These are phyloP conservation scores for Leucaena leucocephala DNA, from an alignment of 306 rosid species.

Conservation along the genomic window DNA sequence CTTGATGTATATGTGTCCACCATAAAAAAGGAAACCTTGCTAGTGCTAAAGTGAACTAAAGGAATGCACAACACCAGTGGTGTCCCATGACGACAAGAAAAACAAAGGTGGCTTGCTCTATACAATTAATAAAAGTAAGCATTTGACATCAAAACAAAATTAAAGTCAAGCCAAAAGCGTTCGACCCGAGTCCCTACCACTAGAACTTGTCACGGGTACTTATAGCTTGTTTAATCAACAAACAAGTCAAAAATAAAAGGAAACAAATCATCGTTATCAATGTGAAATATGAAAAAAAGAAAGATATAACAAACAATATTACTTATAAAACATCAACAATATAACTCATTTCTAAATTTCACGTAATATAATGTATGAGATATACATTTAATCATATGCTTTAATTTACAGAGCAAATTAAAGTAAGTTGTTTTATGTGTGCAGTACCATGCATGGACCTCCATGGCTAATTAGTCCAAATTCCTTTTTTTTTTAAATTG, in stretches of 20 bases:
- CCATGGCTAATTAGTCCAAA: no score
- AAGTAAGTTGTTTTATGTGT: no score
- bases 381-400: no score
- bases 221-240: not conserved
- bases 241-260: not conserved
- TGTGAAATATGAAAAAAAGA: no score
- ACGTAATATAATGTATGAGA: not conserved
- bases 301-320: no score
- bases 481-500: no score
- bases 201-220: not conserved
- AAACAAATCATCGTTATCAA: not conserved
- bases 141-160: not conserved
- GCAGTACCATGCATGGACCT: no score
- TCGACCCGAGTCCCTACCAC: not conserved
- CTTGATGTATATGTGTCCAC: not conserved
- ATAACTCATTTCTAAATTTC: not conserved
- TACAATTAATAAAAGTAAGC: not conserved
- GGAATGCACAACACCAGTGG: not conserved
- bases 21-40: not conserved
- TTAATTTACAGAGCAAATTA: no score
- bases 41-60: not conserved
- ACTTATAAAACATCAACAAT: no score
- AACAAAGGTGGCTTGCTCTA: not conserved
- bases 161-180: slow-evolving; percentile 8
- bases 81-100: not conserved